These are phyloP conservation scores for Acer saccharum DNA, from an alignment of 345 rosid genomes.

Conservation along the genomic window DNA sequence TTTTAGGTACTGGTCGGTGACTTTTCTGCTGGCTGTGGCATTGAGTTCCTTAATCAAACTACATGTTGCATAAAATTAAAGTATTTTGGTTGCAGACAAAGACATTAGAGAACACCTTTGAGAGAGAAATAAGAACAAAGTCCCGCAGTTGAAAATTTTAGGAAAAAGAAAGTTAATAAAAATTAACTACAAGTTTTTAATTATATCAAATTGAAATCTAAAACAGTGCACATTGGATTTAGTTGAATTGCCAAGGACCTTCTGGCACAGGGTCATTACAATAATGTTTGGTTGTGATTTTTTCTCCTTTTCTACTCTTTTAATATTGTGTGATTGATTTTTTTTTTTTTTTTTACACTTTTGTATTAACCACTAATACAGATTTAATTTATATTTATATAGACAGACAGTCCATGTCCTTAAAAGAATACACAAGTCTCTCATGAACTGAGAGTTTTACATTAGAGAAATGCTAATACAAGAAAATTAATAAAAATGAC, in stretches of 20 bases:
- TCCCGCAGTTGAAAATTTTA: not conserved
- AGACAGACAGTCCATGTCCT: not conserved
- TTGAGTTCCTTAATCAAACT: conserved; percentile 13
- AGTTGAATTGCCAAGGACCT: not conserved
- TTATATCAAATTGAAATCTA: not conserved
- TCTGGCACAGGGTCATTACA: not conserved
- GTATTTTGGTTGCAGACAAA: not conserved
- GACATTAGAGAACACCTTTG: not conserved
- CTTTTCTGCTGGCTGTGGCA: conserved; percentile 1
- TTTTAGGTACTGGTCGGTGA: not conserved
- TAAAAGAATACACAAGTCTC: not conserved
- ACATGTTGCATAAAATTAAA: not conserved
- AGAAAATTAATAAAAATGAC: not conserved
- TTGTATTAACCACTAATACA: not conserved
- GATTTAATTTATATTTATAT: not conserved
- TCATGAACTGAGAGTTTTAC: not conserved
- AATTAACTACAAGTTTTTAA: not conserved
- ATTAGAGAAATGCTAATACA: not conserved
- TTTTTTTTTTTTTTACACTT: not conserved
- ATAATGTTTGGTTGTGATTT: not conserved
- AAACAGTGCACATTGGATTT: not conserved
- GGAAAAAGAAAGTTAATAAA: not conserved
- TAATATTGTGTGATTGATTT: not conserved
- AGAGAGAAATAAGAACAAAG: not conserved
- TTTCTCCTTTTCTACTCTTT: not conserved